phyloP scores from a whole-genome alignment of 2,329 filamentous ascomycete genomes.

The Botrytis pseudocinerea region DNA sequence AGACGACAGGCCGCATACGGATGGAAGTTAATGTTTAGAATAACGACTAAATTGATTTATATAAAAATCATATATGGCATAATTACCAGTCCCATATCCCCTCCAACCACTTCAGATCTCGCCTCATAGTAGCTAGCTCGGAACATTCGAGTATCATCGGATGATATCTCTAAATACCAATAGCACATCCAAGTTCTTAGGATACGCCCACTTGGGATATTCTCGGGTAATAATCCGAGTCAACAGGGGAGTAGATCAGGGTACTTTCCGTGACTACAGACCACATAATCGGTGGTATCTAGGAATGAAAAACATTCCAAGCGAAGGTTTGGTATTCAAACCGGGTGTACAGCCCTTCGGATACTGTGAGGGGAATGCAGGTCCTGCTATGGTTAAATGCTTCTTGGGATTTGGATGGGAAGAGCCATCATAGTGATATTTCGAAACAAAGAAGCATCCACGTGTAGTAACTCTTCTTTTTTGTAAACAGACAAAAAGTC shows the following conservation, averaged over 20 bases:
- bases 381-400: background rate
- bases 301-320: background rate
- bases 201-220: background rate
- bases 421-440: too few relatives aligned
- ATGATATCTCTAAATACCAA: background rate
- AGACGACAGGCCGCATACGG: background rate
- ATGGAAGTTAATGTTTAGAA: background rate
- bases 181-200: background rate
- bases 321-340: background rate
- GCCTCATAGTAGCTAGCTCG: background rate
- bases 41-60: background rate
- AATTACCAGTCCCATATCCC: background rate
- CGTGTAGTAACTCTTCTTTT: background rate
- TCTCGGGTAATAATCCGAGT: background rate
- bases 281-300: background rate
- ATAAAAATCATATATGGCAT: background rate
- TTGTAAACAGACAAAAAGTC: background rate
- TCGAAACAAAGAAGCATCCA: background rate
- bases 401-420: background rate
- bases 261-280: background rate
- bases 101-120: background rate
- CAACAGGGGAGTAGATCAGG: background rate
- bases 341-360: background rate
- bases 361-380: background rate
- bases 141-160: background rate